Conservation (phyloP, 129 eudicot genomes). For the Helichrysum umbraculigerum region DNA sequence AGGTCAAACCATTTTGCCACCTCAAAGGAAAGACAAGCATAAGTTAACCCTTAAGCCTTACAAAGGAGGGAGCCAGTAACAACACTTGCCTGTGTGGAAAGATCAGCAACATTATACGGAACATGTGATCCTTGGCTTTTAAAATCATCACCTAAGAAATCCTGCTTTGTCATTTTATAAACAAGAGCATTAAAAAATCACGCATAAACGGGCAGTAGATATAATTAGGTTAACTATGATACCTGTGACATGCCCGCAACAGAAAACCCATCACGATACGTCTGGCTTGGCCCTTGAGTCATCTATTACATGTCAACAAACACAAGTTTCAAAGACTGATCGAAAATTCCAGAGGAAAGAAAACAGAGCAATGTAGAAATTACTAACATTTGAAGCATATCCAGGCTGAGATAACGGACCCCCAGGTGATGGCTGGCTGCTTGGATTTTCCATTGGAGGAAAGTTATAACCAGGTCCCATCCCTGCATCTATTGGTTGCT, state of each 20-base stretch:
- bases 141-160: conserved; percentile 95
- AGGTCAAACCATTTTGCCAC: neutral
- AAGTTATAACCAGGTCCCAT: conserved; percentile 66
- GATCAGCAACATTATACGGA: conserved; percentile 81
- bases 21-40: neutral
- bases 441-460: conserved; percentile 67
- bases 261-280: conserved; percentile 88
- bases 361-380: neutral
- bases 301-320: conserved; percentile 39
- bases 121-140: conserved; percentile 99
- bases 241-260: conserved; percentile 99
- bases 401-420: conserved; percentile 93
- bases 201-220: neutral
- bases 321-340: neutral
- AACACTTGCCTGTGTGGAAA: conserved; percentile 79
- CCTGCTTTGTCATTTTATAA: conserved; percentile 43
- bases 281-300: conserved; percentile 78
- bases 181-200: neutral
- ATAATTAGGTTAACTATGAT: neutral
- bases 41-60: neutral
- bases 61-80: neutral
- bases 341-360: neutral
- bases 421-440: conserved; percentile 76
- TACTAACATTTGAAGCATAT: conserved; percentile 73
- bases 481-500: conserved; percentile 60